A percentile compares a stretch with the other conserved stretches of the same genome.
Evolutionary conservation across 805 yeast genomes (phyloP).

Genomic region (Cyberlindnera bimundalis): DNA sequence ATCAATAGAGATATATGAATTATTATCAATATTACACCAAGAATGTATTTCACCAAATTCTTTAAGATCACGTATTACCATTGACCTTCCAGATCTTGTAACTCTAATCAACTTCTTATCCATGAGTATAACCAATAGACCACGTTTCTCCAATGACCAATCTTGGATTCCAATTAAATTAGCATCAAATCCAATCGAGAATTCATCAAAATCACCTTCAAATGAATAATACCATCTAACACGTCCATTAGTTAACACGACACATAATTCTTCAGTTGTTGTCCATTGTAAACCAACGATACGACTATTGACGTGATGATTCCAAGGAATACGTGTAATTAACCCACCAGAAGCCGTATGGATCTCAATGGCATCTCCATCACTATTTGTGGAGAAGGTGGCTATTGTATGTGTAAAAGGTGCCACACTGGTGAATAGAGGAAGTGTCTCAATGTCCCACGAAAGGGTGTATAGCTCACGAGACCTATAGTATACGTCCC

Average conservation of each 20-base stretch:
- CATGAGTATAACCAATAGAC: conserved; percentile 6
- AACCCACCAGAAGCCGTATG: conserved; percentile 10
- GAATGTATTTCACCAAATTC: conserved; percentile 9
- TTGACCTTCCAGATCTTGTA: conserved; percentile 7
- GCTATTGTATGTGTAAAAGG: conserved; percentile 16
- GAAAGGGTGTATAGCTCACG: conserved; percentile 15
- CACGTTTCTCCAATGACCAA: conserved; percentile 5
- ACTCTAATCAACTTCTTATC: conserved; percentile 9
- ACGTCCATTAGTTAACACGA: conserved; percentile 13
- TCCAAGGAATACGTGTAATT: conserved; percentile 14
- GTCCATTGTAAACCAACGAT: conserved; percentile 11
- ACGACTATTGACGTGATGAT: conserved; percentile 13
- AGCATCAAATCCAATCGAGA: conserved; percentile 10
- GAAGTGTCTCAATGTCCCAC: conserved; percentile 9
- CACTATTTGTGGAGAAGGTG: not conserved
- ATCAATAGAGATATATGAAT: conserved; percentile 7
- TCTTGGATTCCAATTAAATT: conserved; percentile 3
- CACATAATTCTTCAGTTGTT: conserved; percentile 11
- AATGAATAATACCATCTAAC: conserved; percentile 17
- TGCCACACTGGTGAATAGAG: conserved; percentile 8
- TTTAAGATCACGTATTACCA: not conserved
- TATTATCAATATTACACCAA: conserved; percentile 11
- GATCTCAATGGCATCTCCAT: conserved; percentile 12
- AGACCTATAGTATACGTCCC: conserved; percentile 19
- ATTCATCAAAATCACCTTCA: conserved; percentile 17